Evolutionary conservation across 805 yeast genomes (phyloP).

Genomic region (Starmerella gropengiesseri): DNA sequence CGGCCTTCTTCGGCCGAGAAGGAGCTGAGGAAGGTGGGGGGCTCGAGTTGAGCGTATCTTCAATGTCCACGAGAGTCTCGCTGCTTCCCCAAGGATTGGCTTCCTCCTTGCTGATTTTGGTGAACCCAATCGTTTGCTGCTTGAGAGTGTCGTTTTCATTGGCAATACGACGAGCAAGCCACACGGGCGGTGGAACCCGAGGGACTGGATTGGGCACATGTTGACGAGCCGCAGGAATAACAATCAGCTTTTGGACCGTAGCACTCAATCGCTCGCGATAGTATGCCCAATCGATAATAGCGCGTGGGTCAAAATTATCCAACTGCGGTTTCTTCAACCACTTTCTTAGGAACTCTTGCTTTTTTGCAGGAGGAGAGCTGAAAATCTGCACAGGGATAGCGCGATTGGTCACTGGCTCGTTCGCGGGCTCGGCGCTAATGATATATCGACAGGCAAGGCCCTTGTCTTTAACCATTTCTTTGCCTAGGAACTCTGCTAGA

Average conservation of each 20-base stretch:
- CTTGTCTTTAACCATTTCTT: constrained; percentile 91
- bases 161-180: constrained; percentile 63
- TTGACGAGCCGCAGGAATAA: constrained; percentile 96
- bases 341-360: constrained; percentile 61
- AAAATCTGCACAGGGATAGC: constrained; percentile 95
- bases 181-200: constrained; percentile 83
- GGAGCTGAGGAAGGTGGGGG: constrained; percentile 12
- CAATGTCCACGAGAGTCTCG: constrained; percentile 47
- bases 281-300: constrained; percentile 86
- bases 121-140: constrained; percentile 58
- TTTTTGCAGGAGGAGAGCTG: constrained; percentile 64
- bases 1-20: constrained; percentile 22
- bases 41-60: constrained; percentile 45
- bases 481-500: constrained; percentile 88
- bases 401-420: constrained; percentile 87
- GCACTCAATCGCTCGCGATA: constrained; percentile 85
- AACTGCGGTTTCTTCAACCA: constrained; percentile 78
- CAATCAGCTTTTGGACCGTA: constrained; percentile 85
- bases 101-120: constrained; percentile 31
- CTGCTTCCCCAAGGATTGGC: constrained; percentile 19
- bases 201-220: constrained; percentile 85
- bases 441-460: constrained; percentile 93
- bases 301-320: constrained; percentile 75
- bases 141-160: constrained; percentile 54
- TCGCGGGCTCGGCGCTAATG: constrained; percentile 70